Conservation (phyloP, 345 rosid genomes). For the Lepidium sativum region DNA sequence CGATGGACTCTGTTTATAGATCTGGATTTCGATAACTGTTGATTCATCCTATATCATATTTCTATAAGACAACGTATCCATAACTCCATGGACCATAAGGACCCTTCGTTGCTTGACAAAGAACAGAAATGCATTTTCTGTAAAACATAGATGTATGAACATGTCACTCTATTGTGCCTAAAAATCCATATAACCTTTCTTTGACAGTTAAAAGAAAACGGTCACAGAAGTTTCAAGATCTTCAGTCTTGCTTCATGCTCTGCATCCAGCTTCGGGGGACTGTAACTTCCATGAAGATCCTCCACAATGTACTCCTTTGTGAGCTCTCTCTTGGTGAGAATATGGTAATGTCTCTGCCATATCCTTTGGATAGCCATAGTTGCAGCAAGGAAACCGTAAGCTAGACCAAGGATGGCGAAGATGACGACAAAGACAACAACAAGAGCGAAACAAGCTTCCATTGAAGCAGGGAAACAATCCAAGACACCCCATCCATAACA, state of each 20-base stretch:
- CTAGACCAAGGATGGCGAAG: constrained; percentile 81
- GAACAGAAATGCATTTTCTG: background rate
- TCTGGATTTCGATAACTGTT: background rate
- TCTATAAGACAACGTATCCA: background rate
- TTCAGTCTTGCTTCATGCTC: constrained; percentile 69
- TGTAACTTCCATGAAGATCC: constrained; percentile 80
- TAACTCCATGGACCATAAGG: too few species aligned
- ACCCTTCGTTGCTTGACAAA: background rate
- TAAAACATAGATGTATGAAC: background rate
- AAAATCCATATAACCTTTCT: constrained; percentile 6
- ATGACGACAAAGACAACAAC: constrained; percentile 78
- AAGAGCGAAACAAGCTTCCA: constrained; percentile 92
- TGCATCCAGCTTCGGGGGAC: constrained; percentile 71
- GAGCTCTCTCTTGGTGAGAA: constrained; percentile 84
- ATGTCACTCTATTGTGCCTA: background rate
- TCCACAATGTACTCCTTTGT: constrained; percentile 88
- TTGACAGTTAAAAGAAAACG: background rate
- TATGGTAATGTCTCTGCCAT: constrained; percentile 95
- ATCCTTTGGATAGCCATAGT: constrained; percentile 92
- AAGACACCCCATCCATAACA: constrained; percentile 97
- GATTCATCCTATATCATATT: background rate
- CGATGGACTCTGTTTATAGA: background rate
- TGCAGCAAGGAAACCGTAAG: constrained; percentile 92
- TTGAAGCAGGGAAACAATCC: constrained; percentile 91
- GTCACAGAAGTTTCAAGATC: constrained; percentile 71